Base-by-base conservation (phyloP, 345 rosid species). In the Leavenworthia alabamica region DNA sequence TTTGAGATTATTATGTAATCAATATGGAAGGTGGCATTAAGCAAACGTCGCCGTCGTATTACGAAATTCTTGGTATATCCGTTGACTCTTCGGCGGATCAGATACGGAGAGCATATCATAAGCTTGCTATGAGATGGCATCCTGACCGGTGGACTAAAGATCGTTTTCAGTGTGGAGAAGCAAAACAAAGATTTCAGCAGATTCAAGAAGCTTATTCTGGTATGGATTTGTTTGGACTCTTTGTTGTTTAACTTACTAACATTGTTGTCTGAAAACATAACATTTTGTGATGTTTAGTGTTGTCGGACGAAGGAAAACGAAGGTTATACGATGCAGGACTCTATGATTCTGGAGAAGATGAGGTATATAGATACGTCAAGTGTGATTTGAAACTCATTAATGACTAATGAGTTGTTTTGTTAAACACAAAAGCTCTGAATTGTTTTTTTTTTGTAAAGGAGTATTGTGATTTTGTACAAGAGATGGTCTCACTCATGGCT, bases 121-220 rank as follows among this genome's bases (percentile, higher is more conserved):
- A 87, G 53, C 88, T 89, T 16, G 99, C 99, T 44, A 77, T 87
- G 99, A 86, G 70, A 77, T 93, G 99, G 99, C 99, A 89, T 49
- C 99, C 99, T 32, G 99, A 93, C 67, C 84, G 85, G 67, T 82
- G 73, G 77, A 70, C 79, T 5, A 60, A 69, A 51, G 80, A 82
- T 16, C 84, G 86, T 1, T 76, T 63, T 16, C 62, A 54, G 3
- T 78, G 81, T 4, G 89, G 83, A 2, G 97, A 93, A 40, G 94
- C 97, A 6, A 85, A 93, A 41, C 82, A 80, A 28, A 82, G 80
- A 70, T 93, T 93, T 52, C 99, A 89, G 74, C 82, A 84, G 75
- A 87, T 93, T 57, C 99, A 93, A 67, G 97, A 93, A 75, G 99
- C 99, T 15, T 93, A 93, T 52, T 80, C 96, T 14, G 98, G 98